Evolutionary conservation across 129 eudicot genomes (phyloP), one percentile per base, ranked within the genome.

Genomic region (Centrapalus pauciflorus): DNA sequence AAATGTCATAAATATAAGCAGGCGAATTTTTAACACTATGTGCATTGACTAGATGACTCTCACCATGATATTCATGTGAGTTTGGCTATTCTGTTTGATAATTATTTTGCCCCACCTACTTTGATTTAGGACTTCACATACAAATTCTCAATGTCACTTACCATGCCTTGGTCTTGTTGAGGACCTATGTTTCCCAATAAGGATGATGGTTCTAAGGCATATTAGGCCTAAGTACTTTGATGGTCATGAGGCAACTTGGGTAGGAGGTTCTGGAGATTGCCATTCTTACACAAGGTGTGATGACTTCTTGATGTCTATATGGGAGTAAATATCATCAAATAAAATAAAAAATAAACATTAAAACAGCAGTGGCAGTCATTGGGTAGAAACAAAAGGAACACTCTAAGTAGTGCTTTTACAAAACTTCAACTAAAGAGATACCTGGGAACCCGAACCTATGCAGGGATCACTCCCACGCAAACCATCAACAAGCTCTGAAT

Each of bases 381-480:
- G 17, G 52, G 52, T 16, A 46, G 52, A 46, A 46, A 46, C 21
- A 46, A 46, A 46, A 46, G 52, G 54, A 48, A 48, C 54, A 48
- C 54, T 14, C 54, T 48, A 23, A 46, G 54, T 23, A 24, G 54
- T 48, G 25, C 11, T 48, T 48, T 7, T 48, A 48, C 24, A 48
- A 48, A 17, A 65, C 14, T 46, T 43, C 24, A 23, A 55, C 9
- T 17, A 55, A 10, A 33, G 40, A 71, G 62, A 23, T 77, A 88
- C 96, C 91, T 88, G 96, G 61, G 92, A 88, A 61, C 96, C 96
- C 11, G 96, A 85, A 70, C 96, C 96, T 45, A 88, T 88, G 79
- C 77, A 85, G 50, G 85, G 87, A 66, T 85, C 92, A 73, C 92
- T 82, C 28, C 92, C 96, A 67, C 96, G 84, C 71, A 88, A 82